Evolutionary conservation across 2,329 filamentous ascomycete species (phyloP), one percentile per base, ranked within the genome.

Genomic region (Chlorencoelia australis): DNA sequence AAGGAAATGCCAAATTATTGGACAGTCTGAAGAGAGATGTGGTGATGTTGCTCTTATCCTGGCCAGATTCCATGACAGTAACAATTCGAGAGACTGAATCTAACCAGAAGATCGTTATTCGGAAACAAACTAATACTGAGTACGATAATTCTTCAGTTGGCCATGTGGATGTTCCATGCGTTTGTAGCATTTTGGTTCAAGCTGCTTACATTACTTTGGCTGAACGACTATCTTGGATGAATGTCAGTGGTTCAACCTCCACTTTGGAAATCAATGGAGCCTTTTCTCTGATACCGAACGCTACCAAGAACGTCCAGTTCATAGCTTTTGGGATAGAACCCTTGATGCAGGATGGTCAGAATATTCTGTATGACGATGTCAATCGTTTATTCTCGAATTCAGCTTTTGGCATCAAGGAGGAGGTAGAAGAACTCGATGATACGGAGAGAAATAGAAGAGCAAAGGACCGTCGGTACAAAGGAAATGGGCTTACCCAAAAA

Each of bases 351-450:
- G 60, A 63, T 31, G 70, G 69, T 0, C 67, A 73, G 3, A 82
- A 80, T 40, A 59, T 82, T 5, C 57, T 96, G 0, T 93, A 83
- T 48, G 75, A 83, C 35, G 77, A 82, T 40, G 66, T 94, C 40
- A 96, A 96, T 55, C 70, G 68, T 15, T 52, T 87, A 1, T 94
- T 96, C 55, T 60, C 67, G 4, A 68, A 72, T 26, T 96, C 91
- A 0, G 74, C 67, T 40, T 98, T 96, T 60, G 85, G 86, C 0
- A 59, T 65, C 10, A 41, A 67, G 3, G 75, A 79, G 14, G 66
- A 71, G 1, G 50, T 55, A 5, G 43, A 47, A 3, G 51, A 57
- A 16, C 40, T 56, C 2, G 56, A 59, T 25, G 59, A 59, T 19
- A 48, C 49, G 4, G 61, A 66, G 11, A 58, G 54, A 30, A 47